These are phyloP conservation scores for Kwoniella shivajii DNA, from an alignment of 1,284 basidiomycete genomes.

Conservation along the genomic window DNA sequence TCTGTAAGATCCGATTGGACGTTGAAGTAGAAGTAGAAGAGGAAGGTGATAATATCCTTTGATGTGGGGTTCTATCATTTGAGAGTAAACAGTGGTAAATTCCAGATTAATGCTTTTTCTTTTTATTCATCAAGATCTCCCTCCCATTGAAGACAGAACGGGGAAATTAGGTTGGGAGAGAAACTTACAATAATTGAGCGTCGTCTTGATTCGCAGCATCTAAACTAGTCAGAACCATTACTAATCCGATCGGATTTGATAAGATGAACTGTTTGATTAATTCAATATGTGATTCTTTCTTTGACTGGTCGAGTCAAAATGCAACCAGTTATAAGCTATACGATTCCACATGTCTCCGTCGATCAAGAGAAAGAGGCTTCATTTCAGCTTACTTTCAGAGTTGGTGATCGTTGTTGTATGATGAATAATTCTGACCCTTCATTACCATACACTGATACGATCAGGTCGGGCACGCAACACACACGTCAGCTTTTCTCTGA, in stretches of 20 bases:
- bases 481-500: conserved; percentile 13
- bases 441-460: conserved; percentile 66
- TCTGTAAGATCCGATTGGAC: conserved; percentile 4
- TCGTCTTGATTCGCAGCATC: conserved; percentile 72
- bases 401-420: conserved; percentile 74
- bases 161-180: too few relatives aligned
- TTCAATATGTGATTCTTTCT: conserved; percentile 68
- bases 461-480: background rate
- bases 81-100: too few relatives aligned
- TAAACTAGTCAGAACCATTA: conserved; percentile 70
- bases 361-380: conserved; percentile 15
- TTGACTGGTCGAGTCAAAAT: conserved; percentile 56
- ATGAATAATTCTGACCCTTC: conserved; percentile 59
- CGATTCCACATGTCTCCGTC: too few relatives aligned
- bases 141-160: too few relatives aligned
- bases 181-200: conserved; percentile 69
- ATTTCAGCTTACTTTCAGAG: conserved; percentile 62
- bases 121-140: too few relatives aligned
- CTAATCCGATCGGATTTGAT: conserved; percentile 58
- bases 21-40: conserved; percentile 1
- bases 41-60: conserved; percentile 24
- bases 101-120: too few relatives aligned
- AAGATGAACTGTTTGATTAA: conserved; percentile 63
- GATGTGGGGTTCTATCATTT: conserved; percentile 34
- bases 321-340: background rate